Conservation (phyloP, 1,284 basidiomycete genomes). For the Tilletiopsis washingtonensis region DNA sequence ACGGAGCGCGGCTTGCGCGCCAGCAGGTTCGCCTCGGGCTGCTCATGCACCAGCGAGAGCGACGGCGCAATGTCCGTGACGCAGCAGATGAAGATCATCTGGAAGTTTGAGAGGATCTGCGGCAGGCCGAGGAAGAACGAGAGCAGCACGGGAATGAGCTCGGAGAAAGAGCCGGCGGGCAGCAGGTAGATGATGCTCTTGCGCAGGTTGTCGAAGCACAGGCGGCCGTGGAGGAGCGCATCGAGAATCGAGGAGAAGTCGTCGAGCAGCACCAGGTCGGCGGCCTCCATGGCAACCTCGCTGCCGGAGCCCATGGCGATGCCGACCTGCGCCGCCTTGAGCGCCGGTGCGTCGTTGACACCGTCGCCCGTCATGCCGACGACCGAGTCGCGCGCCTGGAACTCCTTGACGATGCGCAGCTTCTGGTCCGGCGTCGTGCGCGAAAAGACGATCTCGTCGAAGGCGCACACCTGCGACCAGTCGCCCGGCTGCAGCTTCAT, state of each 20-base stretch:
- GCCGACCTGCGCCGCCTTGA: slow-evolving; percentile 51
- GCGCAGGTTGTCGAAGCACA: slow-evolving; percentile 64
- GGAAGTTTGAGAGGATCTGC: slow-evolving; percentile 54
- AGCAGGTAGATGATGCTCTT: slow-evolving; percentile 48
- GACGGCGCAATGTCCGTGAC: slow-evolving; percentile 53
- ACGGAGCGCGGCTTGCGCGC: slow-evolving; percentile 60
- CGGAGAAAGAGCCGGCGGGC: slow-evolving; percentile 55
- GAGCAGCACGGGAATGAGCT: slow-evolving; percentile 62
- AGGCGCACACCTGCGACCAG: slow-evolving; percentile 55
- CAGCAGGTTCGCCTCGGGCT: slow-evolving; percentile 57
- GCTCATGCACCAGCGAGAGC: slow-evolving; percentile 57
- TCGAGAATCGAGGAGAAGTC: slow-evolving; percentile 33
- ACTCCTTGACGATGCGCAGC: slow-evolving; percentile 60
- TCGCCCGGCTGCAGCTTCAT: slow-evolving; percentile 47
- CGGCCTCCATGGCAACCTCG: slow-evolving; percentile 47
- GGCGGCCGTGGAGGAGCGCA: slow-evolving; percentile 50
- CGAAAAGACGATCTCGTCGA: slow-evolving; percentile 65
- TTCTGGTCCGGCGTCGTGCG: slow-evolving; percentile 65
- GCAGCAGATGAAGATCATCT: slow-evolving; percentile 55
- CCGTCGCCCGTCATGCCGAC: slow-evolving; percentile 63
- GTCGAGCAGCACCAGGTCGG: slow-evolving; percentile 35
- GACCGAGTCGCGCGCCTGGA: slow-evolving; percentile 55
- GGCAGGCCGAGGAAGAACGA: slow-evolving; percentile 53
- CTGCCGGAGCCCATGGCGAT: slow-evolving; percentile 52
- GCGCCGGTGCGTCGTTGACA: slow-evolving; percentile 60